These are phyloP conservation scores for Fusarium nematophilum DNA, from an alignment of 2,329 filamentous ascomycete species.

Conservation along the genomic window DNA sequence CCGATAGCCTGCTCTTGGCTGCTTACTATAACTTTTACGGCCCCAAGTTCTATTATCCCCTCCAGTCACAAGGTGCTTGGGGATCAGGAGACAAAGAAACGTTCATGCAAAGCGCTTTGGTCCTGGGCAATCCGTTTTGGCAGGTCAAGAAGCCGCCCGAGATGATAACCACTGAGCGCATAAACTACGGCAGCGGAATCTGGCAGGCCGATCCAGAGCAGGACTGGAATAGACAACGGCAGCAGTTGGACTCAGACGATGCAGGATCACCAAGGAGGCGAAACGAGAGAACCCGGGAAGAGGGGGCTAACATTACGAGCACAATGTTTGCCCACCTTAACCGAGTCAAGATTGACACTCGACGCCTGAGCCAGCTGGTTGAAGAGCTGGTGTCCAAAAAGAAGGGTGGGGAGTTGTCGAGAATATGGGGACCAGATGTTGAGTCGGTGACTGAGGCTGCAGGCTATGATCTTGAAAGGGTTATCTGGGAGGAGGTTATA, in stretches of 20 bases:
- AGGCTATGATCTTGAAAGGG: conserved; percentile 40
- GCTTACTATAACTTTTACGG: conserved; percentile 43
- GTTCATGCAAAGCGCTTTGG: conserved; percentile 35
- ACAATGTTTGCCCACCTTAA: conserved; percentile 42
- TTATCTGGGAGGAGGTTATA: conserved; percentile 40
- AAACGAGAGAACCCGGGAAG: not conserved
- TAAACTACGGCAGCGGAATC: conserved; percentile 41
- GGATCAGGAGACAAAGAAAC: conserved; percentile 42
- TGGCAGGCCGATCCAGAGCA: conserved; percentile 42
- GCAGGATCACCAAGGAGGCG: not conserved
- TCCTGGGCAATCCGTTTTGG: conserved; percentile 34
- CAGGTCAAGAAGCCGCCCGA: conserved; percentile 27
- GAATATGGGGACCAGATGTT: conserved; percentile 34
- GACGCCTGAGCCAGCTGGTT: conserved; percentile 16
- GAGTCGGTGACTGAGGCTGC: conserved; percentile 23
- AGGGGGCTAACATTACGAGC: conserved; percentile 12
- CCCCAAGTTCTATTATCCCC: conserved; percentile 35
- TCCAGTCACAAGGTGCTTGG: conserved; percentile 43
- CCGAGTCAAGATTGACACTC: conserved; percentile 39
- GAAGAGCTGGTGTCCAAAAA: conserved; percentile 16
- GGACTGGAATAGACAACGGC: conserved; percentile 27
- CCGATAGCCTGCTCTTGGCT: conserved; percentile 38
- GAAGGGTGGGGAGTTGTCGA: conserved; percentile 16
- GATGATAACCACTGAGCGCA: conserved; percentile 16
- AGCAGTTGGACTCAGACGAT: not conserved